Base-by-base conservation (phyloP, 2,329 filamentous ascomycete genomes). In the Talaromyces amestolkiae region DNA sequence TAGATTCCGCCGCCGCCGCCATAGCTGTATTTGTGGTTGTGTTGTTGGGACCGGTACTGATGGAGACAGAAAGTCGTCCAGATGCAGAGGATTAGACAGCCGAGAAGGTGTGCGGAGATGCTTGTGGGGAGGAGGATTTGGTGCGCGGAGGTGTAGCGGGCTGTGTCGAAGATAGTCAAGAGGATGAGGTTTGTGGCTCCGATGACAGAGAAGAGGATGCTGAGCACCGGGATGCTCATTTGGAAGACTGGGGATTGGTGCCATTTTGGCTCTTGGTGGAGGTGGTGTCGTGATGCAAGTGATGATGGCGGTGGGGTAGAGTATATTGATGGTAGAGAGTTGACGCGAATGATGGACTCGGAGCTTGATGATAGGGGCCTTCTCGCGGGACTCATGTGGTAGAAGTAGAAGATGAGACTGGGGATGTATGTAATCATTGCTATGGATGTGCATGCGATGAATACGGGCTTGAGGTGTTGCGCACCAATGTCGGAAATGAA, bases 401-500 rank as follows among this genome's bases (percentile, higher is more conserved):
- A 53, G 8, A 63, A 59, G 27, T 66, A 66, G 8, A 66, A 39
- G 1, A 51, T 45, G 0, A 58, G 35, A 19, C 31, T 63, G 10
- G 64, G 60, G 6, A 66, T 53, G 37, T 66, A 66, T 15, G 64
- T 59, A 9, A 22, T 35, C 64, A 66, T 66, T 37, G 64, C 22
- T 37, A 63, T 13, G 4, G 64, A 53, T 15, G 51, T 39, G 54
- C 64, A 63, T 9, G 33, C 24, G 24, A 66, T 59, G n/a, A 66
- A 66, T 0, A 66, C 39, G 9, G 64, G 64, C 45, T 66, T 66
- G 53, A 66, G 64, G n/a, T 56, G 15, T 24, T 63, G 59, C 13
- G 64, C 64, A 33, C 64, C 64, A 66, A 66, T 66, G 45, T 66
- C 64, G 53, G 64, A 66, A n/a, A 66, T 53, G 35, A 59, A 63